A percentile compares a stretch with the other conserved stretches of the same genome.
phyloP scores from a whole-genome alignment of 306 rosid species.

The Cyamopsis tetragonoloba region DNA sequence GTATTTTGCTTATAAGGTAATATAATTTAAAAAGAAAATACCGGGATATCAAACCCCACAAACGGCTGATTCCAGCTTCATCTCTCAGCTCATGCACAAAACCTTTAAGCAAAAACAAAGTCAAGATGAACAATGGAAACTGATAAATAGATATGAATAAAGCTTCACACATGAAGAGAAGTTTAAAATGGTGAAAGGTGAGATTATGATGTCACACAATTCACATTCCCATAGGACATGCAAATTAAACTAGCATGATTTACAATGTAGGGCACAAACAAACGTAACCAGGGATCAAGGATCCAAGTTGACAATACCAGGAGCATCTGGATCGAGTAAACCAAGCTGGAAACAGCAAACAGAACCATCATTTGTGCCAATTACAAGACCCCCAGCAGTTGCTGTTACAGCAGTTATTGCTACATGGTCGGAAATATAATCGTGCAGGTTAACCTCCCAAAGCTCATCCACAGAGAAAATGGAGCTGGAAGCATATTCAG shows the following conservation, averaged over 20 bases:
- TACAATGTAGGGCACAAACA: neutral
- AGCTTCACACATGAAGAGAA: conserved; percentile 6
- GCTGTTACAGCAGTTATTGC: conserved; percentile 58
- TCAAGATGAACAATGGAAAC: conserved; percentile 20
- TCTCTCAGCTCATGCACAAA: conserved; percentile 75
- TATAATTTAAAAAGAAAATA: conserved; percentile 21
- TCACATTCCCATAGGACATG: neutral
- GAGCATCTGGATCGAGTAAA: conserved; percentile 48
- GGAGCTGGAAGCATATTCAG: conserved; percentile 46
- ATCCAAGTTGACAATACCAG: conserved; percentile 47
- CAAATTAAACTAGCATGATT: neutral
- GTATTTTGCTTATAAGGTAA: neutral
- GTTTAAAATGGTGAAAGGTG: neutral
- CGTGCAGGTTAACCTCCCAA: conserved; percentile 44
- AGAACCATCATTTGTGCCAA: conserved; percentile 74
- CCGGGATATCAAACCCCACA: conserved; percentile 93
- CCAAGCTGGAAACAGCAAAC: conserved; percentile 74
- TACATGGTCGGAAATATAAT: conserved; percentile 30
- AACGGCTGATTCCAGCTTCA: conserved; percentile 76
- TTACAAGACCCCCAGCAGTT: conserved; percentile 52
- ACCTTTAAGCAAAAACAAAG: conserved; percentile 36
- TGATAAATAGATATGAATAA: neutral
- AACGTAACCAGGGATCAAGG: neutral
- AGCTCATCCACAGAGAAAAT: conserved; percentile 48
- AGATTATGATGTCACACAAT: conserved; percentile 10